Evolutionary conservation across 2,329 filamentous ascomycete genomes (phyloP).

Genomic region (Penicillium capsulatum): DNA sequence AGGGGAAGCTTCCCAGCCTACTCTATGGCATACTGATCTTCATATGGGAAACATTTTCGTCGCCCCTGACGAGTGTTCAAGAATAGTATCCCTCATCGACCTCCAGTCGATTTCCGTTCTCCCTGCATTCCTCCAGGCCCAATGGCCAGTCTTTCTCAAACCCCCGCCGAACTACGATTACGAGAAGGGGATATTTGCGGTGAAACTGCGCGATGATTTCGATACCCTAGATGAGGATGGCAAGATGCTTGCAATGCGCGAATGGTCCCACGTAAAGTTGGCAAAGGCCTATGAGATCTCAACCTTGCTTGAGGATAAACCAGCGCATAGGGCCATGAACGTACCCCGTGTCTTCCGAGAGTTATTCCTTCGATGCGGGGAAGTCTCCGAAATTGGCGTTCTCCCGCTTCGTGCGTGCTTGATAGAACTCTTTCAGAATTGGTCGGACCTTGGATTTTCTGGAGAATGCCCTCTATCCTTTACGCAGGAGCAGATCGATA

Average conservation of each 20-base stretch:
- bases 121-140: constrained; percentile 28
- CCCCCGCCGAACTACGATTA: constrained; percentile 23
- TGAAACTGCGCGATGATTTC: constrained; percentile 15
- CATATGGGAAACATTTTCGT: constrained; percentile 36
- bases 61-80: constrained; percentile 14
- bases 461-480: constrained; percentile 29
- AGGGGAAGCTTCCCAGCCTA: constrained; percentile 14
- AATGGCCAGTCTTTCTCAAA: constrained; percentile 25
- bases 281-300: constrained; percentile 32
- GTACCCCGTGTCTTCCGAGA: constrained; percentile 30
- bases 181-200: constrained; percentile 12
- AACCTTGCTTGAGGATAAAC: constrained; percentile 20
- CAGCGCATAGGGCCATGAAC: constrained; percentile 20
- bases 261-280: constrained; percentile 18
- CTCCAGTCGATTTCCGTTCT: constrained; percentile 24
- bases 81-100: constrained; percentile 25
- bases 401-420: constrained; percentile 34
- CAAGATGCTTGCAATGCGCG: constrained; percentile 12
- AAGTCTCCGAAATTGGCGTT: constrained; percentile 24
- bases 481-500: constrained; percentile 25
- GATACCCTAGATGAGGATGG: constrained; percentile 15
- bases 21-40: constrained; percentile 23
- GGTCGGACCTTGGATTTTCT: constrained; percentile 24
- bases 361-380: constrained; percentile 32
- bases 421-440: constrained; percentile 29